Evolutionary conservation across 2,329 filamentous ascomycete genomes (phyloP).

Genomic region (Pseudogymnoascus pannorum): DNA sequence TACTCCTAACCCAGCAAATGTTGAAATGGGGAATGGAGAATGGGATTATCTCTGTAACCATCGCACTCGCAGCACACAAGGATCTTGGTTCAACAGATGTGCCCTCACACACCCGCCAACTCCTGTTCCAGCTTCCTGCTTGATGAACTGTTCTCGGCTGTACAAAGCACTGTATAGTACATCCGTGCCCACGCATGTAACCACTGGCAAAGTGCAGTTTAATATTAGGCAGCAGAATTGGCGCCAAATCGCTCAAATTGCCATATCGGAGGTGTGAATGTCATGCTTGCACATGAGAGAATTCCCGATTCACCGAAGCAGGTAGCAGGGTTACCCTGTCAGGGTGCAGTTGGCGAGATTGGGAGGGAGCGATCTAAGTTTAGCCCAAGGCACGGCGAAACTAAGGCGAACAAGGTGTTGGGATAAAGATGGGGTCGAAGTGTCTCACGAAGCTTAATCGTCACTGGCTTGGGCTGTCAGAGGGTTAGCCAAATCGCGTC

Average conservation of each 20-base stretch:
- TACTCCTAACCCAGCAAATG: background rate
- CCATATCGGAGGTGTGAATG: background rate
- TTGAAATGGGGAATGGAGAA: too few relatives aligned
- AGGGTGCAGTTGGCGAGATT: background rate
- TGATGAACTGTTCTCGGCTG: background rate
- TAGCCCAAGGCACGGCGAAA: conserved; percentile 2
- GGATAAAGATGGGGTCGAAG: conserved; percentile 1
- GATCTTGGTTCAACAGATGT: background rate
- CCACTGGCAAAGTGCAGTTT: background rate
- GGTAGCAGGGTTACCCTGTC: background rate
- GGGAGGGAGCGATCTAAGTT: background rate
- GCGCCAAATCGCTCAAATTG: background rate
- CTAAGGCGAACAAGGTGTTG: background rate
- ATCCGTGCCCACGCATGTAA: background rate
- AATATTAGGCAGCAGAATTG: background rate
- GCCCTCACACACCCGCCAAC: background rate
- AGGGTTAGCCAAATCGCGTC: background rate
- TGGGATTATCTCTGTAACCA: background rate
- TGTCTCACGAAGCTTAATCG: conserved; percentile 6
- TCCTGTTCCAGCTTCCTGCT: background rate
- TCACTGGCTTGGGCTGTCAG: background rate
- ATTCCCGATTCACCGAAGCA: background rate
- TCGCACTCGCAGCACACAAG: background rate
- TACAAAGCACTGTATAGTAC: background rate
- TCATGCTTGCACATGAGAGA: background rate